Percentiles rank a stretch among this genome's conserved stretches.
Conservation (phyloP, 2,329 filamentous ascomycete genomes). For the Talaromyces piceae region DNA sequence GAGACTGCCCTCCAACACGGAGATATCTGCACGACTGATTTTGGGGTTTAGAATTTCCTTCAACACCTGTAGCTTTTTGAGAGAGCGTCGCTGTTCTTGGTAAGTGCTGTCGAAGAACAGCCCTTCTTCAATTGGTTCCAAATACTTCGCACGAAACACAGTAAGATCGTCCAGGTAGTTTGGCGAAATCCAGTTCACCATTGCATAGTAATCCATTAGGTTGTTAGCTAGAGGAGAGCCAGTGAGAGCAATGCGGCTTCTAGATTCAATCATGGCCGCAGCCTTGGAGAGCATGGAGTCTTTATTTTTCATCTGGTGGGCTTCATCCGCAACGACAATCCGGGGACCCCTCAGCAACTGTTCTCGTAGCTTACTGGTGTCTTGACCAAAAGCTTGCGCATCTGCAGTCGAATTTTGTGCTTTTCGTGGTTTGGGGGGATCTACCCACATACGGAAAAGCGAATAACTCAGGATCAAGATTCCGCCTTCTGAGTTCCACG, state of each 20-base stretch:
- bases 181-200: constrained; percentile 81
- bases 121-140: constrained; percentile 64
- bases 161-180: constrained; percentile 61
- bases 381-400: constrained; percentile 29
- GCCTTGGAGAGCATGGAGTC: constrained; percentile 46
- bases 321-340: constrained; percentile 78
- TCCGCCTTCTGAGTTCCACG: constrained; percentile 61
- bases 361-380: constrained; percentile 21
- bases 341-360: constrained; percentile 56
- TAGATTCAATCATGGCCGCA: constrained; percentile 56
- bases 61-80: constrained; percentile 63
- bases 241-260: constrained; percentile 71
- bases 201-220: constrained; percentile 73
- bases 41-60: constrained; percentile 68
- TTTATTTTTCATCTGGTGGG: constrained; percentile 68
- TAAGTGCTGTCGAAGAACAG: constrained; percentile 57
- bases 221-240: constrained; percentile 83
- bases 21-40: constrained; percentile 66
- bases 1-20: constrained; percentile 57
- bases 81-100: constrained; percentile 49
- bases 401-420: constrained; percentile 21
- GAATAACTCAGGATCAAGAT: constrained; percentile 70
- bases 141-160: constrained; percentile 66
- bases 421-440: constrained; percentile 30
- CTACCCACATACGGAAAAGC: constrained; percentile 52